These are phyloP conservation scores for Aegilops speltoides DNA, from an alignment of 176 grass and related monocot genomes.

Conservation along the genomic window DNA sequence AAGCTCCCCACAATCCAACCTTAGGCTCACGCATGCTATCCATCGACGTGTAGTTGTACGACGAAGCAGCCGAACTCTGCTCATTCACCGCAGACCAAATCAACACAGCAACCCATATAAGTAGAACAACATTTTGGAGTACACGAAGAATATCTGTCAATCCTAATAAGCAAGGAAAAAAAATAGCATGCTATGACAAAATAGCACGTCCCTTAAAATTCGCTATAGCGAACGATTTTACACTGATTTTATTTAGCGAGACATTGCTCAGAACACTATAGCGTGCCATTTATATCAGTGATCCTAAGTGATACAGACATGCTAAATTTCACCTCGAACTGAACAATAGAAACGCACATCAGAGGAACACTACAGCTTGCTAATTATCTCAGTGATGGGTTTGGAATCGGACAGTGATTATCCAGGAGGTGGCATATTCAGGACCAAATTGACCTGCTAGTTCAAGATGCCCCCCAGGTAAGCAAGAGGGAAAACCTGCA, in stretches of 20 bases:
- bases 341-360: neutral
- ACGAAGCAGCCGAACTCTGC: slow-evolving; percentile 46
- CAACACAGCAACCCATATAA: neutral
- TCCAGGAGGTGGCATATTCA: neutral
- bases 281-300: too few species aligned
- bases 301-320: neutral
- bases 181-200: too few species aligned
- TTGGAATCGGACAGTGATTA: neutral
- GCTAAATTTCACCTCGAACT: neutral
- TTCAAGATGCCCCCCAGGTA: neutral
- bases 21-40: slow-evolving; percentile 70
- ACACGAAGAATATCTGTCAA: neutral
- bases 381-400: neutral
- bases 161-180: too few species aligned
- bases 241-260: too few species aligned
- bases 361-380: neutral
- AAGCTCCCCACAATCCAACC: slow-evolving; percentile 58
- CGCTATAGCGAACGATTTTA: too few species aligned
- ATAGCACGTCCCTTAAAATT: too few species aligned
- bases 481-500: neutral
- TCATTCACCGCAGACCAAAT: neutral
- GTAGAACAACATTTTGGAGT: neutral
- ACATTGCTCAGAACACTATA: too few species aligned
- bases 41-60: slow-evolving; percentile 70
- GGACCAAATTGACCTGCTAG: neutral